A percentile compares a stretch with the other conserved stretches of the same genome.
phyloP scores from a whole-genome alignment of 805 yeast genomes.

The Starmerella floris region DNA sequence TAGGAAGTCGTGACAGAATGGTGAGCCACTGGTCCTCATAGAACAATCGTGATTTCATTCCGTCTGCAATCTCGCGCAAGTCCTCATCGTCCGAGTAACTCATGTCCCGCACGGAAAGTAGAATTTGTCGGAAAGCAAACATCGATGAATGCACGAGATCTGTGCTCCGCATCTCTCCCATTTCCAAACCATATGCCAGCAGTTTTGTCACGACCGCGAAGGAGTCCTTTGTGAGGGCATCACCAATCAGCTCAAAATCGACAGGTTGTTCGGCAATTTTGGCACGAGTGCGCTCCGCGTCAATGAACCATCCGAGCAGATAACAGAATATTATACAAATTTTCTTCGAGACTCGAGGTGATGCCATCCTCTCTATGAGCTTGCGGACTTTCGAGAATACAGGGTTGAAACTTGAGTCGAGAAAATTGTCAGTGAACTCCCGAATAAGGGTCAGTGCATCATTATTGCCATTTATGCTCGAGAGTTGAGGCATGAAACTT shows the following conservation, averaged over 20 bases:
- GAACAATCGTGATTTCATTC: constrained; percentile 55
- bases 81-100: constrained; percentile 33
- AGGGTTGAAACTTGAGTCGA: constrained; percentile 64
- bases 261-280: constrained; percentile 19
- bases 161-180: constrained; percentile 32
- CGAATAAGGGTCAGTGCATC: constrained; percentile 27
- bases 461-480: constrained; percentile 18
- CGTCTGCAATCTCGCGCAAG: constrained; percentile 41
- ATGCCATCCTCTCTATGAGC: constrained; percentile 32
- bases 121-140: constrained; percentile 50
- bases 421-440: constrained; percentile 42
- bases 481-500: constrained; percentile 5
- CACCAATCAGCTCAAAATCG: constrained; percentile 28
- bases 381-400: constrained; percentile 42
- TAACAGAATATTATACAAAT: constrained; percentile 39
- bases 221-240: constrained; percentile 46
- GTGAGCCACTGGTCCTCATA: constrained; percentile 48
- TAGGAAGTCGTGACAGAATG: constrained; percentile 45
- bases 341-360: constrained; percentile 23
- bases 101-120: constrained; percentile 35
- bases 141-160: constrained; percentile 57
- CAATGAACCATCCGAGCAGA: constrained; percentile 62
- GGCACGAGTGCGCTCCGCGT: constrained; percentile 39
- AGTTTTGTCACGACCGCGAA: constrained; percentile 40
- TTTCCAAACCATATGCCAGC: constrained; percentile 28